Percentiles rank a stretch among this genome's conserved stretches.
Evolutionary conservation across 257 asterid species (phyloP).

Genomic region (Nicotiana undulata): DNA sequence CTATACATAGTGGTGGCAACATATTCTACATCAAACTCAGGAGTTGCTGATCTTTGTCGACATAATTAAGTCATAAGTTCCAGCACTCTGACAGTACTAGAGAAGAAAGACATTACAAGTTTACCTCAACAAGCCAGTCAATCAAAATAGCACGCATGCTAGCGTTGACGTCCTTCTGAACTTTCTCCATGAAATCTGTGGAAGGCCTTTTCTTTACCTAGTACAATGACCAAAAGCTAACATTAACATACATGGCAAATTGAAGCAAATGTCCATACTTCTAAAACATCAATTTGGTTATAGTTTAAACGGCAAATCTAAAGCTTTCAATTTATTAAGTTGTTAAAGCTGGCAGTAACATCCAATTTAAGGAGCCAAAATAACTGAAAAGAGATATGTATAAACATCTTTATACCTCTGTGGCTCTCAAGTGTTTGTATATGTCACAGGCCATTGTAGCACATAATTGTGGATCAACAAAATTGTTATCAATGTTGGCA

Average conservation of each 20-base stretch:
- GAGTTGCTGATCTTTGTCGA: not conserved
- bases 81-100: not conserved
- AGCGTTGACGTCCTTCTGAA: conserved; percentile 41
- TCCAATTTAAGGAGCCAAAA: not conserved
- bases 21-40: not conserved
- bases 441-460: conserved; percentile 90
- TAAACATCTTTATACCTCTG: conserved; percentile 48
- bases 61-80: not conserved
- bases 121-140: conserved; percentile 94
- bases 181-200: conserved; percentile 38
- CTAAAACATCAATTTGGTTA: not conserved
- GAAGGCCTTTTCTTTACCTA: conserved; percentile 64
- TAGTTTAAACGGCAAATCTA: not conserved
- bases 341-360: not conserved
- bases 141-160: conserved; percentile 41
- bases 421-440: conserved; percentile 79
- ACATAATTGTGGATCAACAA: conserved; percentile 77
- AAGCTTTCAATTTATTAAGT: not conserved
- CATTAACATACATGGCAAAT: not conserved
- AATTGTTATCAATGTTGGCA: conserved; percentile 52
- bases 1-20: conserved; percentile 23
- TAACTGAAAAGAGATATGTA: not conserved
- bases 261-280: not conserved
- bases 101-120: not conserved
- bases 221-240: not conserved